phyloP scores from a whole-genome alignment of 352 stramenopile species.

The Pythium apleroticum region DNA sequence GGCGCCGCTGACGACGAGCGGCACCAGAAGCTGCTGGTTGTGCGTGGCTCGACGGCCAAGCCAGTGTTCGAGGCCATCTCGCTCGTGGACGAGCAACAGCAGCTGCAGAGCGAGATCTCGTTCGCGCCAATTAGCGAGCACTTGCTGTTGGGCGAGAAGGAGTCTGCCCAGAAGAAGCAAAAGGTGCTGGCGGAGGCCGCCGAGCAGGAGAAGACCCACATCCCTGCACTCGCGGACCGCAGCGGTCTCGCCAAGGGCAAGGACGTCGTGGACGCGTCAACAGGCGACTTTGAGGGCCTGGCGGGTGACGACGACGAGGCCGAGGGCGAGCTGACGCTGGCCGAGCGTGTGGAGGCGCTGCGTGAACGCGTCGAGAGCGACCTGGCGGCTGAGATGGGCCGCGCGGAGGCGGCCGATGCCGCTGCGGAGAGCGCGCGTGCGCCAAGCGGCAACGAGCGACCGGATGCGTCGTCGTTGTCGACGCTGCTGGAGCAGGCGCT shows the following conservation, averaged over 20 bases:
- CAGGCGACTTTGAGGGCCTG: conserved; percentile 55
- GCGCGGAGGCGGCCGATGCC: conserved; percentile 40
- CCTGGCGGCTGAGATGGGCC: conserved; percentile 57
- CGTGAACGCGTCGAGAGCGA: conserved; percentile 75
- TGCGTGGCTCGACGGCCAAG: conserved; percentile 72
- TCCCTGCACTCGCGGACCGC: conserved; percentile 74
- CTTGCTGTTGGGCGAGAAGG: conserved; percentile 51
- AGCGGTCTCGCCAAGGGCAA: conserved; percentile 54
- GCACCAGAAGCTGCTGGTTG: conserved; percentile 42
- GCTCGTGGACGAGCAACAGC: conserved; percentile 53
- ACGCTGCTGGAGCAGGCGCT: conserved; percentile 82
- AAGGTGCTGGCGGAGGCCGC: conserved; percentile 45
- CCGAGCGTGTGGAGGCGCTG: conserved; percentile 73
- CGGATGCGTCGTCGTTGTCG: conserved; percentile 81
- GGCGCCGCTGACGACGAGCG: conserved; percentile 31
- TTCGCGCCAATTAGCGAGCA: conserved; percentile 67
- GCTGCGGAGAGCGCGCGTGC: conserved; percentile 37
- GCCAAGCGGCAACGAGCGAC: conserved; percentile 40
- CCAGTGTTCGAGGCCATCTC: conserved; percentile 76
- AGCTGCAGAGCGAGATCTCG: conserved; percentile 54
- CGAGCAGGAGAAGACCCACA: conserved; percentile 56
- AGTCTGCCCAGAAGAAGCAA: conserved; percentile 56
- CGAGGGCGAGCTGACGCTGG: conserved; percentile 65
- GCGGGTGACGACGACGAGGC: conserved; percentile 43
- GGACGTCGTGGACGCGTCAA: conserved; percentile 60